Evolutionary conservation across 192 early-diverging fungal species (phyloP), one percentile per base, ranked within the genome.

Genomic region (Podila clonocystis): DNA sequence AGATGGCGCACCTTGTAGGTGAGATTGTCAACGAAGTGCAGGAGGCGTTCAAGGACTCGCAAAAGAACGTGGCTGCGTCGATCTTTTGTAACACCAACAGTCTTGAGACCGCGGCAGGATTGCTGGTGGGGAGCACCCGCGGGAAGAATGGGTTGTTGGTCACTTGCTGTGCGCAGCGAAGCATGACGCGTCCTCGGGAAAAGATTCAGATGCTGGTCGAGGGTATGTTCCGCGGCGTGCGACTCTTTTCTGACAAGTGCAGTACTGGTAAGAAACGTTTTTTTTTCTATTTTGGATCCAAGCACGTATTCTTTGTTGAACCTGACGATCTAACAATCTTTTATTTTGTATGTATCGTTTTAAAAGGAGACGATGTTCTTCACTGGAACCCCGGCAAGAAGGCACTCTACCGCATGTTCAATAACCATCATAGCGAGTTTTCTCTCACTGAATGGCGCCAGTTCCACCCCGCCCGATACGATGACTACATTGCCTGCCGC

Each of bases 171-270:
- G 80, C 82, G 28, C 31, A 17, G 45, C 58, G 55, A 30, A 34
- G 28, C 24, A 79, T 85, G 80, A 19, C 9, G 7, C 62, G 55
- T 9, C 64, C 72, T 1, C 26, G 64, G 38, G 79, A 70, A 48
- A 85, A 85, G 62, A 78, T 85, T 9, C 58, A 70, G 61, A 85
- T 85, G 84, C 22, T 85, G 36, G 12, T 83, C 3, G 26, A 7
- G 0, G 84, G 84, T 22, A 61, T 17, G 9, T 79, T 62, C 36
- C 41, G 72, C 9, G 80, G 75, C 19, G 63, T 85, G 24, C 41
- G 13, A 30, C 58, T 85, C 17, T 85, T 85, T 48, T 41, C 50
- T 13, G 84, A 85, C 71, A 41, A 67, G 45, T 63, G 57, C 48
- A 67, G 30, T 19, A 38, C 50, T 9, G 76, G 48, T 70, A 62